Conservation (phyloP, 2,329 filamentous ascomycete species). For the Fusarium drepaniforme region DNA sequence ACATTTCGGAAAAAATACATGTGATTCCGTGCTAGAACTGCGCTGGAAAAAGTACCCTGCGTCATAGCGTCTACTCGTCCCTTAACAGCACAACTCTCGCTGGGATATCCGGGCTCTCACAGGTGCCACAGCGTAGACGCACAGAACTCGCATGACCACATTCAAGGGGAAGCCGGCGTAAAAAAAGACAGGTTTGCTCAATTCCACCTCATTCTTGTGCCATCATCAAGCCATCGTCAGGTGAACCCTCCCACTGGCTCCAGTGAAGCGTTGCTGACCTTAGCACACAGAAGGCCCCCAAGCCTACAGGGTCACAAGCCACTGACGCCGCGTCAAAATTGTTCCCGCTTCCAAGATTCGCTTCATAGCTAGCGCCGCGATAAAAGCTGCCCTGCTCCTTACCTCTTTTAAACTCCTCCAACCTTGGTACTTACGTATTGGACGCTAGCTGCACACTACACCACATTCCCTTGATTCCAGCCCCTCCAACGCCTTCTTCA, state of each 20-base stretch:
- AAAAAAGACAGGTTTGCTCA: constrained; percentile 10
- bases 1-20: constrained; percentile 25
- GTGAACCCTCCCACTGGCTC: constrained; percentile 30
- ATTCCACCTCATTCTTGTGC: constrained; percentile 15
- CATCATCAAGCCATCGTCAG: constrained; percentile 37
- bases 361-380: constrained; percentile 42
- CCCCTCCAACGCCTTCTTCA: constrained; percentile 33
- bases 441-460: constrained; percentile 35
- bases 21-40: constrained; percentile 17
- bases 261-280: constrained; percentile 29
- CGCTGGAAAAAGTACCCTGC: constrained; percentile 21
- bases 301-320: constrained; percentile 44
- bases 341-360: constrained; percentile 43
- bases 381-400: constrained; percentile 44
- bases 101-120: constrained; percentile 8
- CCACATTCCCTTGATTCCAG: constrained; percentile 31
- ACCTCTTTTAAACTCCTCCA: constrained; percentile 36
- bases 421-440: constrained; percentile 35
- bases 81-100: constrained; percentile 10
- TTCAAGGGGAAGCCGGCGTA: not conserved
- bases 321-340: constrained; percentile 47
- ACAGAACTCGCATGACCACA: constrained; percentile 15
- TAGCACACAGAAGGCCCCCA: constrained; percentile 17
- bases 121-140: not conserved
- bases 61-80: constrained; percentile 25